These are phyloP conservation scores for Gastrolobium villosum DNA, from an alignment of 306 rosid species.

Conservation along the genomic window DNA sequence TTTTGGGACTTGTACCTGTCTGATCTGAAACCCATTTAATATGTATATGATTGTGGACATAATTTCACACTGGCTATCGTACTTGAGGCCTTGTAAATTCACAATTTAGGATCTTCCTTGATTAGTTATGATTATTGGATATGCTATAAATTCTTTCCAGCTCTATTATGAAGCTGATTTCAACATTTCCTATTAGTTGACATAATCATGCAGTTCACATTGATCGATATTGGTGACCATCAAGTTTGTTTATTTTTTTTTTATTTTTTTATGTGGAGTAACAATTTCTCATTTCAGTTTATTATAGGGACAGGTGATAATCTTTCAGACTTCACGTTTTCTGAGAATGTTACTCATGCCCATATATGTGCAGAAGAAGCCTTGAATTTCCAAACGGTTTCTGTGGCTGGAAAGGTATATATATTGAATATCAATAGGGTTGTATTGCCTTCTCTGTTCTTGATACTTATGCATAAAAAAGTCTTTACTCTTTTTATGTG, in stretches of 20 bases:
- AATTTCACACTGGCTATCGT: constrained; percentile 31
- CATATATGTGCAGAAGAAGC: constrained; percentile 90
- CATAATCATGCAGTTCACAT: constrained; percentile 35
- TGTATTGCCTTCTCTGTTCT: constrained; percentile 38
- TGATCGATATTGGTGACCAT: constrained; percentile 21
- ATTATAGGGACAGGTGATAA: constrained; percentile 85
- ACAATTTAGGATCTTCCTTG: constrained; percentile 28
- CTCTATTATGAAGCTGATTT: constrained; percentile 37
- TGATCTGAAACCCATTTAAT: constrained; percentile 38
- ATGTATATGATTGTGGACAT: constrained; percentile 20
- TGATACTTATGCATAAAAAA: constrained; percentile 41
- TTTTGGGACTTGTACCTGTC: constrained; percentile 29
- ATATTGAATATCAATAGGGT: constrained; percentile 35
- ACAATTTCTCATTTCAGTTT: constrained; percentile 86
- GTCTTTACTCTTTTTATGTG: constrained; percentile 42
- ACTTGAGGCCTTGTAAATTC: constrained; percentile 27
- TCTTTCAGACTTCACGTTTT: constrained; percentile 79
- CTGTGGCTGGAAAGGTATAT: constrained; percentile 88
- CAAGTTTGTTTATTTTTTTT: constrained; percentile 39
- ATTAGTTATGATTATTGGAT: not conserved
- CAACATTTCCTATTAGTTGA: constrained; percentile 34
- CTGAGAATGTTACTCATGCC: constrained; percentile 88
- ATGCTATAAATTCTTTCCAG: constrained; percentile 38
- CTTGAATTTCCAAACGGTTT: constrained; percentile 66
- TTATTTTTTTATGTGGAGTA: constrained; percentile 43